Percentiles rank a stretch among this genome's conserved stretches.
phyloP scores from a whole-genome alignment of 768 basidiomycete genomes.

The Holtermanniella nyarrowii region DNA sequence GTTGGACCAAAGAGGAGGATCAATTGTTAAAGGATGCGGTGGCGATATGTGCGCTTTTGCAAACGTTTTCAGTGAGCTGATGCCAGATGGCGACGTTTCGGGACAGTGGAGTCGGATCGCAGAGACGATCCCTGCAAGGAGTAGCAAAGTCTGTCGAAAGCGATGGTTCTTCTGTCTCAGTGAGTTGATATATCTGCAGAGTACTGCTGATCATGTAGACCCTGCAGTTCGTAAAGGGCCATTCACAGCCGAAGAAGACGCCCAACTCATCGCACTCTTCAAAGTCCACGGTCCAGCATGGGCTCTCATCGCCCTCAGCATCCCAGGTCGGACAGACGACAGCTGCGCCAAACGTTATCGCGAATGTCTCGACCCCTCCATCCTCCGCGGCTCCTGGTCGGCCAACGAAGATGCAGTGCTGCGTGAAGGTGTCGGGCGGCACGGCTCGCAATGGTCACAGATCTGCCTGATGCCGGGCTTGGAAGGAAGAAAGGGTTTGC shows the following conservation, averaged over 20 bases:
- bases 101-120: background rate
- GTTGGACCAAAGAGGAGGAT: background rate
- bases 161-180: background rate
- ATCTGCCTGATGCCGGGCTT: background rate
- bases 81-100: background rate
- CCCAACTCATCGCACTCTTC: background rate
- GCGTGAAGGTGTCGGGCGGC: background rate
- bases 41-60: background rate
- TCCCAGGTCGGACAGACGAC: background rate
- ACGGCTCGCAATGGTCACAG: background rate
- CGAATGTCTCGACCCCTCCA: background rate
- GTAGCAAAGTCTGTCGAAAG: background rate
- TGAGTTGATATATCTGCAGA: background rate
- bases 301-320: background rate
- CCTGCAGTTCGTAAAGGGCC: background rate
- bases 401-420: background rate
- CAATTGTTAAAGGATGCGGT: background rate
- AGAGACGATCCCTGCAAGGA: background rate
- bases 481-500: background rate
- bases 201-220: background rate
- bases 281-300: background rate
- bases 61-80: background rate
- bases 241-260: background rate
- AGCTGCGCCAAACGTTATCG: background rate
- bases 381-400: background rate